A percentile compares a stretch with the other conserved stretches of the same genome.
Conservation (phyloP, 179 eudicot genomes). For the Drosera spatulata region DNA sequence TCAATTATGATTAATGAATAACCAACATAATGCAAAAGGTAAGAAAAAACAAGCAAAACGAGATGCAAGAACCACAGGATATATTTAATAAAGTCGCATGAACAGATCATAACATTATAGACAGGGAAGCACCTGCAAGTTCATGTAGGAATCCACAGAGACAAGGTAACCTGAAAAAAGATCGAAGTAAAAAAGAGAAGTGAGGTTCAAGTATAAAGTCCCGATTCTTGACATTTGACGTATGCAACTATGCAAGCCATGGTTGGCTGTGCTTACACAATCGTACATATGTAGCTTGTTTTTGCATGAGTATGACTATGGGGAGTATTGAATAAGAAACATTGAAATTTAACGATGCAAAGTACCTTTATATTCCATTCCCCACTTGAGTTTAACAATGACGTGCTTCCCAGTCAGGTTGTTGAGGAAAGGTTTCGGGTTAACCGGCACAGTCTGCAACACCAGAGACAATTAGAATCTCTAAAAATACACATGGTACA, state of each 20-base stretch:
- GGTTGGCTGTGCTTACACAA: too few relatives aligned
- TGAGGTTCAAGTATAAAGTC: background rate
- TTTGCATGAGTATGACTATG: too few relatives aligned
- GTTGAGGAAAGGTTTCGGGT: slow-evolving; percentile 70
- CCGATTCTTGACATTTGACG: too few relatives aligned
- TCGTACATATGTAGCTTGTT: too few relatives aligned
- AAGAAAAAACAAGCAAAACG: too few relatives aligned
- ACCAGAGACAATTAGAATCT: background rate
- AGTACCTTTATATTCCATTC: slow-evolving; percentile 78
- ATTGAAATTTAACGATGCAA: background rate
- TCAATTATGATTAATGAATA: too few relatives aligned
- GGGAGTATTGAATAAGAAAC: too few relatives aligned
- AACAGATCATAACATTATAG: slow-evolving; percentile 3
- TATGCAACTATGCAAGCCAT: too few relatives aligned
- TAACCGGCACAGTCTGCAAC: slow-evolving; percentile 64
- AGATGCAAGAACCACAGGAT: too few relatives aligned
- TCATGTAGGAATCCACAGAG: slow-evolving; percentile 89
- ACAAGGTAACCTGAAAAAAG: slow-evolving; percentile 48
- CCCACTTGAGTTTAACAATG: slow-evolving; percentile 69
- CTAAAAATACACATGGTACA: too few relatives aligned
- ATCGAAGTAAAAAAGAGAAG: background rate
- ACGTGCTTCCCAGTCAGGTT: slow-evolving; percentile 62
- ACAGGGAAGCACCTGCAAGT: slow-evolving; percentile 46
- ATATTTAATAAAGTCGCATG: too few relatives aligned
- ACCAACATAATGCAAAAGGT: background rate